Base-by-base conservation (phyloP, 257 asterid species). In the Datura wrightii region DNA sequence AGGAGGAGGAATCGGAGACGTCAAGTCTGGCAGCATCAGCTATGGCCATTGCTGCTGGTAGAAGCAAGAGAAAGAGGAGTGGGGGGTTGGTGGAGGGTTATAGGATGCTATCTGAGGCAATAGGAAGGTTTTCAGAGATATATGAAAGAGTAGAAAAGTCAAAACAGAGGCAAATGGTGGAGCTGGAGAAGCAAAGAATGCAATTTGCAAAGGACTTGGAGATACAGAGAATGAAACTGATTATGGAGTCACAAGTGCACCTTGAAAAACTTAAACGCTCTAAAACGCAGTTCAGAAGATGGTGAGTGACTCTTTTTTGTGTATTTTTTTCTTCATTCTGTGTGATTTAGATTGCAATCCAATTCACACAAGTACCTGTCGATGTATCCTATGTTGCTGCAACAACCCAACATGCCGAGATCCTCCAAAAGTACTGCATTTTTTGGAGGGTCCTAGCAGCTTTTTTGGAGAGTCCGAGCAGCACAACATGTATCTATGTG, bases 141-240 rank as follows among this genome's bases (percentile, higher is more conserved):
- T 96, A 94, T 71, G 91, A 90, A 92, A 94, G 90, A 83, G 98
- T 96, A 50, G 99, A 94, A 88, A 92, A 79, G 90, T 93, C 91
- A 15, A 96, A 96, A 80, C 98, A 92, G 90, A 85, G 93, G 87
- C 98, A 93, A 87, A 88, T 96, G 92, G 90, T 94, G 92, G 99
- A 96, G 84, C 79, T 93, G 87, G 99, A 96, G 95, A 94, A 93
- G 85, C 95, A 96, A 76, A 92, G 97, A 87, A 93, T 93, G 96
- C 94, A 93, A 82, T 94, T 94, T 84, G 91, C 96, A 0, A 92
- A 90, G 87, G 99, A 96, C 87, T 88, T 96, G 89, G 99, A 96
- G 92, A 88, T 94, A 83, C 98, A 92, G 88, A 93, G 97, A 85
- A 92, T 95, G 95, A 92, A 95, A 85, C 86, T 92, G 10, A 89